Evolutionary conservation across 345 rosid genomes (phyloP).

Genomic region (Reutealis trisperma): DNA sequence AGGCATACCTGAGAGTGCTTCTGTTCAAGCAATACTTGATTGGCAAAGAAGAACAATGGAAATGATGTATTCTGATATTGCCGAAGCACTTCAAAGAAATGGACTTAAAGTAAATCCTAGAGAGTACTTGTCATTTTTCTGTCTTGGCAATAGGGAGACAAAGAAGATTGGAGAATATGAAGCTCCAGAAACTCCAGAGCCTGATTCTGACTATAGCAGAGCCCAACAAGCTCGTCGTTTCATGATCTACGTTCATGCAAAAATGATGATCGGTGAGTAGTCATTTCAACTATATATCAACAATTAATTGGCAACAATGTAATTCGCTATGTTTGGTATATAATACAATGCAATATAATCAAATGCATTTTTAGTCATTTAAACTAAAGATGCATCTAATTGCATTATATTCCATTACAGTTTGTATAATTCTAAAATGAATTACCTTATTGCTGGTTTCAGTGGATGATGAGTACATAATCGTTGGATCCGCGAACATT

Average conservation of each 20-base stretch:
- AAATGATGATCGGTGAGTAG: constrained; percentile 76
- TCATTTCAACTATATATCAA: neutral
- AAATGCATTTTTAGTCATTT: too few relatives aligned
- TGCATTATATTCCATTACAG: too few relatives aligned
- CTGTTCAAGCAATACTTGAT: constrained; percentile 78
- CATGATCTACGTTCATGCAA: constrained; percentile 89
- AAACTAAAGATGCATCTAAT: too few relatives aligned
- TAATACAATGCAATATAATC: neutral
- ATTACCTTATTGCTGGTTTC: constrained; percentile 1
- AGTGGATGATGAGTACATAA: constrained; percentile 93
- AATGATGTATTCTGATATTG: constrained; percentile 81
- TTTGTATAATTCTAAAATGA: too few relatives aligned
- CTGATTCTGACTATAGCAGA: constrained; percentile 54
- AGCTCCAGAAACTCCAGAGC: constrained; percentile 50
- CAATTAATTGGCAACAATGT: neutral
- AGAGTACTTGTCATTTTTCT: constrained; percentile 69
- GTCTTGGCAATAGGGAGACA: constrained; percentile 71
- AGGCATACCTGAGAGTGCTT: constrained; percentile 61
- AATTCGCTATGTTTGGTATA: too few relatives aligned
- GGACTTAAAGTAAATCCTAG: constrained; percentile 47
- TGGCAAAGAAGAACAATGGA: constrained; percentile 91
- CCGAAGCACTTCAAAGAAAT: constrained; percentile 46
- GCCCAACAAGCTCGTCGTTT: constrained; percentile 77
- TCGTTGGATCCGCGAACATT: constrained; percentile 87
- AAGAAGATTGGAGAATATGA: constrained; percentile 38